Base-by-base conservation (phyloP, 2,329 filamentous ascomycete species). In the Arthrobotrys entomopaga region DNA sequence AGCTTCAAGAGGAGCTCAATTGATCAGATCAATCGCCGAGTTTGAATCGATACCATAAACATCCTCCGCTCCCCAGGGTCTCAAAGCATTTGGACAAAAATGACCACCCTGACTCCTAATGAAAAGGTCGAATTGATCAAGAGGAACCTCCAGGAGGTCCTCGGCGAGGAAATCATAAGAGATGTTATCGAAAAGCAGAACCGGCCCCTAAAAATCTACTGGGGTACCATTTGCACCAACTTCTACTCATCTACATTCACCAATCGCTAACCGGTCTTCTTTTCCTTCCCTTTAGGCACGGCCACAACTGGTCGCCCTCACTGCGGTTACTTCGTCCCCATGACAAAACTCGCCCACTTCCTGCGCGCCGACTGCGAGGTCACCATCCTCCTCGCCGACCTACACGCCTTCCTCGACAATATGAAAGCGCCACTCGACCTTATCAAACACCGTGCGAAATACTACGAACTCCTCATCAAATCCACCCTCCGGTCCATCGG, bases 391-490 rank as follows among this genome's bases (percentile, higher is more conserved):
- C 87, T 95, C 72, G 89, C 84, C 43, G 83, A 84, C 70, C 85
- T 87, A 65, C 86, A 88, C 81, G 91, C 88, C 77, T 92, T 92
- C 83, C 88, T 93, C 79, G 90, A 92, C 83, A 91, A 91, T 82
- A 86, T 91, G 80, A 96, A 96, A 82, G 91, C 93, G 0, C 92
- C 94, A 0, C 87, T 96, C 73, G 93, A 97, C 80, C 88, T 97
- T 43, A 91, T 98, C 79, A 88, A 91, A 79, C 86, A 88, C 80
- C 89, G 94, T 75, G 91, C 90, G 40, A 85, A 91, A 78, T 98
- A 95, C 87, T 98, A 98, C 86, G 84, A 88, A 76, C 86, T 86
- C 79, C 85, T 89, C 65, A 93, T 97, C 79, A 91, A 87, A 48
- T 86, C 89, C 1, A 85, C 94, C 58, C 87, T 96, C 48, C 85